phyloP scores from a whole-genome alignment of 495 filamentous ascomycete genomes.

The Penicillium bialowiezense region DNA sequence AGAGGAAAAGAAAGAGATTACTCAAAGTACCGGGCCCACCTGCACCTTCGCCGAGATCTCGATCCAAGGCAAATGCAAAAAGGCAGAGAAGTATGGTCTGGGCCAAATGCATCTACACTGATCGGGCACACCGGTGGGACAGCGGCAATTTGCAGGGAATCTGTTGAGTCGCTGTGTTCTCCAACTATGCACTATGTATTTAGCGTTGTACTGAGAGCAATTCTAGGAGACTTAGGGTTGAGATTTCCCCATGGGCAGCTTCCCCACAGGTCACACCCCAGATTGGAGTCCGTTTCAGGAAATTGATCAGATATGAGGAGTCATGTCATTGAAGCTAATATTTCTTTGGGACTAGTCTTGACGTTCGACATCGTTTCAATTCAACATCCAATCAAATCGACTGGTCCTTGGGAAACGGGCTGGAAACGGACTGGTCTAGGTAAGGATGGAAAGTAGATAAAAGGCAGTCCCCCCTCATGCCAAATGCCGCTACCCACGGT shows the following conservation, averaged over 20 bases:
- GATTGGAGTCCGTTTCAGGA: constrained; percentile 4
- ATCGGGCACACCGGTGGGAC: not conserved
- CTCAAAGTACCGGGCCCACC: not conserved
- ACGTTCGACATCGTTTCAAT: not conserved
- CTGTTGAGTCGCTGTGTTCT: not conserved
- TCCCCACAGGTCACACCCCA: not conserved
- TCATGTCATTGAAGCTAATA: not conserved
- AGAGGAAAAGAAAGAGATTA: not conserved
- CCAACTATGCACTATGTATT: too few species aligned
- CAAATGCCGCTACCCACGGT: not conserved
- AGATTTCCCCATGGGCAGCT: constrained; percentile 3
- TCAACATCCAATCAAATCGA: constrained; percentile 1
- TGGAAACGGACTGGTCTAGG: constrained; percentile 8
- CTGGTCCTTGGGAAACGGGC: constrained; percentile 1
- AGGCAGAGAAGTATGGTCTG: not conserved
- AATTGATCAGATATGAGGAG: constrained; percentile 9
- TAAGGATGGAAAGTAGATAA: constrained; percentile 10
- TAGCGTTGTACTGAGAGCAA: too few species aligned
- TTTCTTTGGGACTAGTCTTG: not conserved
- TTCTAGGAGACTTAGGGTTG: not conserved
- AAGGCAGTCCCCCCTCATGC: constrained; percentile 2
- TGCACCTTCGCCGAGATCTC: not conserved
- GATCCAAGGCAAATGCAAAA: not conserved
- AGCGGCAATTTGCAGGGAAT: not conserved
- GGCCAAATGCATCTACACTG: not conserved